Conservation (phyloP, 495 filamentous ascomycete genomes). For the Penicillium goetzii region DNA sequence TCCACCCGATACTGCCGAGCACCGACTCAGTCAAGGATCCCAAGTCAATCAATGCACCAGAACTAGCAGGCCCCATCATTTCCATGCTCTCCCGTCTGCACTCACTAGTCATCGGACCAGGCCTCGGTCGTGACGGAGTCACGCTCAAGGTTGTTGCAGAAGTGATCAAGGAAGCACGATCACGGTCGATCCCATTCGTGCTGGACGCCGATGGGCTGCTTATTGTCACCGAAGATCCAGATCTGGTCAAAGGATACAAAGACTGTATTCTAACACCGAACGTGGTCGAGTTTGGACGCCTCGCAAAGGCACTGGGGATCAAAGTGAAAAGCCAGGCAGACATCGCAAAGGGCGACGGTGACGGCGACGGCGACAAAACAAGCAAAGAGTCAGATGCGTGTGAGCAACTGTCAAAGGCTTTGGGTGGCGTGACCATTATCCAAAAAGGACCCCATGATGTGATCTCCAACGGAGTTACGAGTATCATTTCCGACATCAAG, state of each 20-base stretch:
- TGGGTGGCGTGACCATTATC: conserved; percentile 87
- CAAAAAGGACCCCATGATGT: conserved; percentile 88
- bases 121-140: conserved; percentile 83
- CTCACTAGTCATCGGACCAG: conserved; percentile 91
- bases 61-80: conserved; percentile 72
- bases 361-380: conserved; percentile 46
- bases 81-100: conserved; percentile 84
- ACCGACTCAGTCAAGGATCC: conserved; percentile 47
- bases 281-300: conserved; percentile 84
- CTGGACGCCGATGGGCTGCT: conserved; percentile 90
- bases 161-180: conserved; percentile 79
- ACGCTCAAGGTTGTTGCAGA: conserved; percentile 85
- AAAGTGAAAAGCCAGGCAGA: conserved; percentile 51
- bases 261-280: conserved; percentile 93
- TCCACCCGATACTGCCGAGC: conserved; percentile 93
- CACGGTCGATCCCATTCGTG: conserved; percentile 76
- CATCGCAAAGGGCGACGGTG: conserved; percentile 39
- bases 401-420: conserved; percentile 69
- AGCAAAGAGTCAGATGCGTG: conserved; percentile 60
- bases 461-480: conserved; percentile 79
- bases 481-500: conserved; percentile 69
- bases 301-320: conserved; percentile 72
- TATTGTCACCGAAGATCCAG: conserved; percentile 74
- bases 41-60: conserved; percentile 51
- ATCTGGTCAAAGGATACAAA: conserved; percentile 76